A percentile compares a stretch with the other conserved stretches of the same genome.
phyloP scores from a whole-genome alignment of 2,329 filamentous ascomycete genomes.

The Verticillium longisporum region DNA sequence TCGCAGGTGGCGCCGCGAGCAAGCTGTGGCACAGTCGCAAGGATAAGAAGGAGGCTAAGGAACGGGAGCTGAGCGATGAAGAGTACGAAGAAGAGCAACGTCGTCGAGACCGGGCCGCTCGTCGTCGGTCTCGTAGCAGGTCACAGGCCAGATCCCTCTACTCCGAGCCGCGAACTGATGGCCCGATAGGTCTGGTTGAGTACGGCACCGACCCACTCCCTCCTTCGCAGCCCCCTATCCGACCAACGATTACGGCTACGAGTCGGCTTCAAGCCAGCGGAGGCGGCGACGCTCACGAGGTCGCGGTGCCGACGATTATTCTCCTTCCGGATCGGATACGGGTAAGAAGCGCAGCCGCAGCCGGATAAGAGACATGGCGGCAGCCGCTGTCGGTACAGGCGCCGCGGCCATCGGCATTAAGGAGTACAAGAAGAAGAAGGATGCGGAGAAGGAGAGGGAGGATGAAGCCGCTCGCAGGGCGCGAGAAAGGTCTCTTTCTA shows the following conservation, averaged over 20 bases:
- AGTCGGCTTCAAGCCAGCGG: constrained; percentile 39
- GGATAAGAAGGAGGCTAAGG: constrained; percentile 48
- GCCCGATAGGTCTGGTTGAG: constrained; percentile 62
- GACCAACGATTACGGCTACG: constrained; percentile 30
- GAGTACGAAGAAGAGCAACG: constrained; percentile 14
- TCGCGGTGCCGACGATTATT: constrained; percentile 24
- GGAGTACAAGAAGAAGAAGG: constrained; percentile 45
- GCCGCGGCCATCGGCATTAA: constrained; percentile 59
- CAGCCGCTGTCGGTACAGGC: constrained; percentile 46
- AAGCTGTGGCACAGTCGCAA: constrained; percentile 55
- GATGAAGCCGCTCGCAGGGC: constrained; percentile 19
- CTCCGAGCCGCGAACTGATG: constrained; percentile 51
- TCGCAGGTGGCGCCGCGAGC: constrained; percentile 53
- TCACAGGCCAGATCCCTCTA: constrained; percentile 43
- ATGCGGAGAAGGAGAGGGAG: constrained; percentile 32
- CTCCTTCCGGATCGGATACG: constrained; percentile 24
- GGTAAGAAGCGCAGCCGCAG: constrained; percentile 46
- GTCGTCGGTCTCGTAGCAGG: constrained; percentile 36
- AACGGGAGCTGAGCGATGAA: constrained; percentile 26
- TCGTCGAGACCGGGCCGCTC: constrained; percentile 8
- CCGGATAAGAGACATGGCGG: constrained; percentile 46
- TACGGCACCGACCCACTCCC: constrained; percentile 54
- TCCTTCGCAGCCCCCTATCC: constrained; percentile 28
- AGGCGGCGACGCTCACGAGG: constrained; percentile 30
- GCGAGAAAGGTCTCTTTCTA: constrained; percentile 9